Percentiles rank a stretch among this genome's conserved stretches.
Conservation (phyloP, 2,329 filamentous ascomycete genomes). For the Ceratocystis cacaofunesta region DNA sequence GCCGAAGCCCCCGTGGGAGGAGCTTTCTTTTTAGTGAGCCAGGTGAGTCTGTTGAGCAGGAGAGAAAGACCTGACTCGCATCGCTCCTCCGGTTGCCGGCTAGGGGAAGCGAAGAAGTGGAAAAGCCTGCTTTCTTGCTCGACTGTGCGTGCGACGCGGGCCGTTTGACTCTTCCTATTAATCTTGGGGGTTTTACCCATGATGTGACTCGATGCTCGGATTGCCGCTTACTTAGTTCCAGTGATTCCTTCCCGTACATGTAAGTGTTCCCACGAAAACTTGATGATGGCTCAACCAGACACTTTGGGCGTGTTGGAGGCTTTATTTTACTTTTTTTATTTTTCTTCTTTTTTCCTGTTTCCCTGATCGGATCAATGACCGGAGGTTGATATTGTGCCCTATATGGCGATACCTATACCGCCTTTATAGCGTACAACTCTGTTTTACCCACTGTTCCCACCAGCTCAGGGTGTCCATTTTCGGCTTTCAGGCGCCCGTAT, state of each 20-base stretch:
- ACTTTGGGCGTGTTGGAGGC: background rate
- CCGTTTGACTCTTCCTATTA: background rate
- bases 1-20: background rate
- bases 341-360: no score
- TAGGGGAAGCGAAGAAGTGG: no score
- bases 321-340: background rate
- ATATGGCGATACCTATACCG: no score
- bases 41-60: background rate
- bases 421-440: no score
- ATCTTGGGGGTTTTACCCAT: background rate
- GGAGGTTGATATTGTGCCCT: no score
- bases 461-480: no score
- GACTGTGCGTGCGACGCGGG: background rate
- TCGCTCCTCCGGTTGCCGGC: no score
- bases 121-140: background rate
- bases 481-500: background rate
- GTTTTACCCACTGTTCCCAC: no score
- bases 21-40: background rate
- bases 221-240: slow-evolving; percentile 10
- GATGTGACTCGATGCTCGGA: background rate
- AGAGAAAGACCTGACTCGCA: no score
- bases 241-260: slow-evolving; percentile 16
- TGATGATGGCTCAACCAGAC: no score
- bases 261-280: slow-evolving; percentile 14
- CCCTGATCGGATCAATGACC: no score